A percentile compares a stretch with the other conserved stretches of the same genome.
phyloP scores from a whole-genome alignment of 257 asterid species.

The Marsdenia floribunda region DNA sequence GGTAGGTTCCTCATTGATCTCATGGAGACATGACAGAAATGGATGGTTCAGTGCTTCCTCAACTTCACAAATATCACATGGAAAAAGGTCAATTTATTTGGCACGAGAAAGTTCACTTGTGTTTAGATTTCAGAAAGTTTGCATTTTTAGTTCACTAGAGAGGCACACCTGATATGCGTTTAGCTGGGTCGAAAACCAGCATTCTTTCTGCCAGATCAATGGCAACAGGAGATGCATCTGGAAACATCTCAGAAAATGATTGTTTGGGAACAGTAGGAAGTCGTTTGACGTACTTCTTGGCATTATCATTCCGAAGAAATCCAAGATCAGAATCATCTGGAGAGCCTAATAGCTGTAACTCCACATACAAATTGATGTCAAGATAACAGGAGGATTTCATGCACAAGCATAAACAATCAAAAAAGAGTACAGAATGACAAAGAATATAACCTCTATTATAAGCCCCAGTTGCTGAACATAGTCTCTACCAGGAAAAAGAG shows the following conservation, averaged over 20 bases:
- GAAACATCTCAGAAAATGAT: constrained; percentile 51
- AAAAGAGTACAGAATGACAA: not conserved
- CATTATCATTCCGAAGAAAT: constrained; percentile 74
- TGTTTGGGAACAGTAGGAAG: constrained; percentile 59
- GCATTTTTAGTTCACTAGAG: not conserved
- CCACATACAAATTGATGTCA: not conserved
- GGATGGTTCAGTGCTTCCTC: constrained; percentile 89
- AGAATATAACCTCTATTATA: constrained; percentile 25
- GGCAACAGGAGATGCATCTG: constrained; percentile 58
- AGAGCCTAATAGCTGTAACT: constrained; percentile 60
- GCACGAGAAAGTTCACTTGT: not conserved
- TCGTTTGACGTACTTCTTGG: constrained; percentile 65
- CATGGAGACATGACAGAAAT: constrained; percentile 68
- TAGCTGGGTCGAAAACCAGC: constrained; percentile 82
- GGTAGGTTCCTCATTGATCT: constrained; percentile 84
- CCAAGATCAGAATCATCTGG: constrained; percentile 90
- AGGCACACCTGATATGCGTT: constrained; percentile 70
- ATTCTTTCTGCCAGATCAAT: constrained; percentile 75
- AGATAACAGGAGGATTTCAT: not conserved
- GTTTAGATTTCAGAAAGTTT: not conserved
- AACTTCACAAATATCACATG: constrained; percentile 31
- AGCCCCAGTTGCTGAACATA: constrained; percentile 33
- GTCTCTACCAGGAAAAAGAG: constrained; percentile 36
- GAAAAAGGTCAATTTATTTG: constrained; percentile 11
- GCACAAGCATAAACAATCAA: no score